phyloP scores from a whole-genome alignment of 2,329 filamentous ascomycete genomes.

The Delphinella strobiligena region DNA sequence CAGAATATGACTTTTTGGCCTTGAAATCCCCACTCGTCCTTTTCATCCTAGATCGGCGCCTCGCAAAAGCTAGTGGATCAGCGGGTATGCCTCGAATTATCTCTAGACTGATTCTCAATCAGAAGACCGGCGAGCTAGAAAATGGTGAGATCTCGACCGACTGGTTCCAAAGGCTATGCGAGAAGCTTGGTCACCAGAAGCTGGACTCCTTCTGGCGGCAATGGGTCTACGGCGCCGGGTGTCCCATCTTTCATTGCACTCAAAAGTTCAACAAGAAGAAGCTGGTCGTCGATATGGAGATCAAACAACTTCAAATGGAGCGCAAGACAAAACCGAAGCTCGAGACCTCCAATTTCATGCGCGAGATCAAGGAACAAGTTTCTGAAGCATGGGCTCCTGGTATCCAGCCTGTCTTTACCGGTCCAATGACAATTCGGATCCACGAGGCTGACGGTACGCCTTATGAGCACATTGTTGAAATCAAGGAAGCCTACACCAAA shows the following conservation, averaged over 20 bases:
- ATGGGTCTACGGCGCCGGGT: slow-evolving; percentile 82
- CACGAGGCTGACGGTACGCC: slow-evolving; percentile 97
- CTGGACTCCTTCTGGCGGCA: slow-evolving; percentile 88
- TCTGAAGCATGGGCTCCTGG: slow-evolving; percentile 54
- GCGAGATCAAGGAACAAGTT: slow-evolving; percentile 72
- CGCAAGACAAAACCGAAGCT: slow-evolving; percentile 47
- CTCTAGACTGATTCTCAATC: slow-evolving; percentile 72
- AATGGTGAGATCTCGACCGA: slow-evolving; percentile 61
- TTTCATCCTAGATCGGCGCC: slow-evolving; percentile 82
- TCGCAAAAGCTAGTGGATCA: slow-evolving; percentile 78
- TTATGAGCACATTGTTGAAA: slow-evolving; percentile 95
- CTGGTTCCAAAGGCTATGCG: slow-evolving; percentile 70
- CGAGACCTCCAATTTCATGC: slow-evolving; percentile 64
- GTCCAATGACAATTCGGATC: slow-evolving; percentile 94
- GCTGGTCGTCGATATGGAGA: slow-evolving; percentile 81
- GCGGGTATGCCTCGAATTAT: slow-evolving; percentile 76
- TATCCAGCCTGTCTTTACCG: slow-evolving; percentile 61
- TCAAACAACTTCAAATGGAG: slow-evolving; percentile 60
- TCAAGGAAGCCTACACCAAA: slow-evolving; percentile 72
- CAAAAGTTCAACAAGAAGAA: slow-evolving; percentile 98
- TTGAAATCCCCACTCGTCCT: slow-evolving; percentile 85
- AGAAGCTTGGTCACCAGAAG: slow-evolving; percentile 77
- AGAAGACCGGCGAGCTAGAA: slow-evolving; percentile 65
- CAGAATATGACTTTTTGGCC: slow-evolving; percentile 81
- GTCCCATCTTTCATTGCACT: slow-evolving; percentile 72